These are phyloP conservation scores for Chlamydomonas schloesseri DNA, from an alignment of 139 green algal species.

Conservation along the genomic window DNA sequence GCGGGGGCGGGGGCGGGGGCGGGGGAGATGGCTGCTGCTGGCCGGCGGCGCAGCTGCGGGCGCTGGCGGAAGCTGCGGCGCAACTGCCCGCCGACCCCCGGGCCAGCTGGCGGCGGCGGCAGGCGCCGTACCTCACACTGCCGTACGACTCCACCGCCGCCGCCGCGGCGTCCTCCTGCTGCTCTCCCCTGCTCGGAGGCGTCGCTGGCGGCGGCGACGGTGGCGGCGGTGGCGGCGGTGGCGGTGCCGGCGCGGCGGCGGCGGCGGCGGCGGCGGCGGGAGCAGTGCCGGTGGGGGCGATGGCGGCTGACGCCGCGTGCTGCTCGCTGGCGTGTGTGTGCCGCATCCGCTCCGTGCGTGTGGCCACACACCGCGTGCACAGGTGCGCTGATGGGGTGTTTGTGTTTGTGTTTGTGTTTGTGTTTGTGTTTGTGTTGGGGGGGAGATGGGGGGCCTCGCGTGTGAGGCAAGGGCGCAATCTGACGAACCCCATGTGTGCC, in stretches of 20 bases:
- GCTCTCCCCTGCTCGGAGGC: no score
- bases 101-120: neutral
- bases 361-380: slow-evolving; percentile 22
- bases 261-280: neutral
- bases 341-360: neutral
- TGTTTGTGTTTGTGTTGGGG: no score
- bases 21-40: neutral
- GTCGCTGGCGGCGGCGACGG: neutral
- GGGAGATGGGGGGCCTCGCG: no score
- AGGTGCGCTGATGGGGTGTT: neutral
- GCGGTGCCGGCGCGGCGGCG: neutral
- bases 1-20: no score
- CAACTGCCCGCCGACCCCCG: slow-evolving; percentile 9
- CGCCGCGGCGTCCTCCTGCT: no score
- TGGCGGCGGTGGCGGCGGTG: neutral
- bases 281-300: neutral
- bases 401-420: no score
- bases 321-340: slow-evolving; percentile 5
- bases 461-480: no score
- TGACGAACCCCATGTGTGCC: no score
- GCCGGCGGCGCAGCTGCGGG: neutral
- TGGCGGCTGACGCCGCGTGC: neutral
- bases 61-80: neutral
- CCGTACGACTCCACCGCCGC: no score
- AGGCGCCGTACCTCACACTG: slow-evolving; percentile 14